Conservation (phyloP, 371 early-diverging fungal genomes). For the Parasitella parasitica region DNA sequence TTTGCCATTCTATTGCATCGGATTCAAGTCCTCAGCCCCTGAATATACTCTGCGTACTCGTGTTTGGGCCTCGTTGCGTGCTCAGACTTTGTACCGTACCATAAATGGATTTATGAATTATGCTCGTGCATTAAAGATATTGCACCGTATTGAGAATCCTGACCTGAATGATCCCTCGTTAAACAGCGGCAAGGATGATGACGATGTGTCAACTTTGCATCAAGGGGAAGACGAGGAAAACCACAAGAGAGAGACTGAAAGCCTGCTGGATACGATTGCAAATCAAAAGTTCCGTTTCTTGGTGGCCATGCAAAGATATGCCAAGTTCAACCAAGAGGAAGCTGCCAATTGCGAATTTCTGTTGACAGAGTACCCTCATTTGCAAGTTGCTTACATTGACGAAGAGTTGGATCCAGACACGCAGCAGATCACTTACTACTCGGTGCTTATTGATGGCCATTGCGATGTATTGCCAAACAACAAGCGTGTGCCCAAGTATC, state of each 20-base stretch:
- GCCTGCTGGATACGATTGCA: slow-evolving; percentile 62
- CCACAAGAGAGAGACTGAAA: slow-evolving; percentile 49
- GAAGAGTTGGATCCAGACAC: slow-evolving; percentile 55
- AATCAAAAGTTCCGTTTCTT: slow-evolving; percentile 83
- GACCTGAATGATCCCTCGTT: slow-evolving; percentile 50
- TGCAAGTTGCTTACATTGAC: slow-evolving; percentile 86
- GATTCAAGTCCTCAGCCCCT: slow-evolving; percentile 83
- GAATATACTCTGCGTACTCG: slow-evolving; percentile 85
- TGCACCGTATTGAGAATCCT: slow-evolving; percentile 83
- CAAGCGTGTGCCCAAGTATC: slow-evolving; percentile 71
- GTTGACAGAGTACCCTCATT: slow-evolving; percentile 71
- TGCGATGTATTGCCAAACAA: slow-evolving; percentile 66
- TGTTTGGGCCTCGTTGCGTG: slow-evolving; percentile 87
- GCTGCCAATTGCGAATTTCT: slow-evolving; percentile 79
- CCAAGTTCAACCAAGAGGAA: slow-evolving; percentile 78
- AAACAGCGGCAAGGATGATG: slow-evolving; percentile 5
- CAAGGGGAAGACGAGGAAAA: slow-evolving; percentile 26
- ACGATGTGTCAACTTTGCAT: slow-evolving; percentile 35
- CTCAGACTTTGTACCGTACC: slow-evolving; percentile 88
- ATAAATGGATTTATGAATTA: slow-evolving; percentile 93
- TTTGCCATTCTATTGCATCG: slow-evolving; percentile 81
- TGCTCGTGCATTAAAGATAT: slow-evolving; percentile 77
- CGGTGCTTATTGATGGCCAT: slow-evolving; percentile 78
- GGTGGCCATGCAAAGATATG: slow-evolving; percentile 89
- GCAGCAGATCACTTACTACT: slow-evolving; percentile 59